Conservation (phyloP, 2,329 filamentous ascomycete species). For the Calonectria multiphialidica region DNA sequence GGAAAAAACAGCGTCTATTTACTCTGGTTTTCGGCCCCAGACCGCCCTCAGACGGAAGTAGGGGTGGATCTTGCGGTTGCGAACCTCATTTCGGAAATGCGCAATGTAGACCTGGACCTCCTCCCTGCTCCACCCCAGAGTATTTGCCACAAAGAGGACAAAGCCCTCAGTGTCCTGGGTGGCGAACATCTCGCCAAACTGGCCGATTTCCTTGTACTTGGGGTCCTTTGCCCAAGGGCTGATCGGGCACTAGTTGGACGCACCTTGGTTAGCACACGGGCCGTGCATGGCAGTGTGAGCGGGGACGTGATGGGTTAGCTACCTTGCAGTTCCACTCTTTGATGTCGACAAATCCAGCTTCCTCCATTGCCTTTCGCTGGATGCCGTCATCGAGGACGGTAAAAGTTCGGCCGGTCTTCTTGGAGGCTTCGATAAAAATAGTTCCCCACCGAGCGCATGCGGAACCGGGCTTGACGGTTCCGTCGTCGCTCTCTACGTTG, state of each 20-base stretch:
- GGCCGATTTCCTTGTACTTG: constrained; percentile 35
- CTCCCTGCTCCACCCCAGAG: constrained; percentile 47
- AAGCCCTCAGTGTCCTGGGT: constrained; percentile 26
- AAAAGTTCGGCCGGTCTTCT: constrained; percentile 41
- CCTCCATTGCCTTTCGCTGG: constrained; percentile 32
- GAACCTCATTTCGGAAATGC: constrained; percentile 46
- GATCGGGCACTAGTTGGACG: constrained; percentile 19
- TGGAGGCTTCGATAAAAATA: constrained; percentile 36
- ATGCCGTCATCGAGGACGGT: constrained; percentile 34
- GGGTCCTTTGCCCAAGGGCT: constrained; percentile 36
- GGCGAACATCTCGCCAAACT: constrained; percentile 35
- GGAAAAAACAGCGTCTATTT: background rate
- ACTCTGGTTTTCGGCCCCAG: constrained; percentile 42
- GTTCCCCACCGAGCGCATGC: constrained; percentile 33
- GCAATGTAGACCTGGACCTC: constrained; percentile 49
- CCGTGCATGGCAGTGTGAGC: background rate
- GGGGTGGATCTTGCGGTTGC: constrained; percentile 37
- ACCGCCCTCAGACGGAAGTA: constrained; percentile 43
- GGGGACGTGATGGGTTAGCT: background rate
- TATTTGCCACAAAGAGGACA: constrained; percentile 5
- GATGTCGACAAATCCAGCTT: constrained; percentile 42
- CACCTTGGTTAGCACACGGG: background rate
- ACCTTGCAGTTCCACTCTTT: constrained; percentile 36
- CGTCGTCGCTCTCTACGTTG: constrained; percentile 40
- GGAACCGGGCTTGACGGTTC: constrained; percentile 38